These are phyloP conservation scores for Chaetomium olivaceum DNA, from an alignment of 2,329 filamentous ascomycete genomes.

Conservation along the genomic window DNA sequence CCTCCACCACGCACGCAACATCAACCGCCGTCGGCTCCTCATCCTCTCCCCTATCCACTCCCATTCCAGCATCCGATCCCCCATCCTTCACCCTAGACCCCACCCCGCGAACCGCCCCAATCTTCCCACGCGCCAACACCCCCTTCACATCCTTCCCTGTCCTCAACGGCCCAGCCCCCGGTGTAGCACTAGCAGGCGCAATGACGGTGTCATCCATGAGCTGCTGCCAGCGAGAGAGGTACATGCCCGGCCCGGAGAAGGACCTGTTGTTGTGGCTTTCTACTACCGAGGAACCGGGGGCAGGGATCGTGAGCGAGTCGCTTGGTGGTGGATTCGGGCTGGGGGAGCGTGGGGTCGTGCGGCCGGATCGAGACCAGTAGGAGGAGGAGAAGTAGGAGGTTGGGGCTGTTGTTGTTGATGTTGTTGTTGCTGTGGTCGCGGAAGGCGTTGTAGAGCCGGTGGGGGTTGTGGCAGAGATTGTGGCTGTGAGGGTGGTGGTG, in stretches of 20 bases:
- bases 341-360: slow-evolving; percentile 12
- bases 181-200: slow-evolving; percentile 54
- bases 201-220: slow-evolving; percentile 70
- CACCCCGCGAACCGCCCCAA: too few species aligned
- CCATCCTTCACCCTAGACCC: too few species aligned
- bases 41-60: slow-evolving; percentile 23
- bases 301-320: not conserved
- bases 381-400: slow-evolving; percentile 18
- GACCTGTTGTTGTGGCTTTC: not conserved
- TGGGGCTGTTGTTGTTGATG: not conserved
- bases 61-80: slow-evolving; percentile 10
- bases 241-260: slow-evolving; percentile 67
- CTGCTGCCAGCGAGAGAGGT: slow-evolving; percentile 70
- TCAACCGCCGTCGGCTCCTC: slow-evolving; percentile 44
- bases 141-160: slow-evolving; percentile 54
- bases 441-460: not conserved
- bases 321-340: not conserved
- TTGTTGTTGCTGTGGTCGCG: not conserved
- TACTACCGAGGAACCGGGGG: slow-evolving; percentile 18
- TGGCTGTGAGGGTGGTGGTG: slow-evolving; percentile 26
- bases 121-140: slow-evolving; percentile 46
- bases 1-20: slow-evolving; percentile 45
- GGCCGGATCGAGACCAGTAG: slow-evolving; percentile 14
- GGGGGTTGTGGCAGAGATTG: slow-evolving; percentile 47
- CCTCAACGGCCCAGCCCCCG: slow-evolving; percentile 50